Evolutionary conservation across 2,329 filamentous ascomycete species (phyloP), one percentile per base, ranked within the genome.

Genomic region (Talaromyces marneffei): DNA sequence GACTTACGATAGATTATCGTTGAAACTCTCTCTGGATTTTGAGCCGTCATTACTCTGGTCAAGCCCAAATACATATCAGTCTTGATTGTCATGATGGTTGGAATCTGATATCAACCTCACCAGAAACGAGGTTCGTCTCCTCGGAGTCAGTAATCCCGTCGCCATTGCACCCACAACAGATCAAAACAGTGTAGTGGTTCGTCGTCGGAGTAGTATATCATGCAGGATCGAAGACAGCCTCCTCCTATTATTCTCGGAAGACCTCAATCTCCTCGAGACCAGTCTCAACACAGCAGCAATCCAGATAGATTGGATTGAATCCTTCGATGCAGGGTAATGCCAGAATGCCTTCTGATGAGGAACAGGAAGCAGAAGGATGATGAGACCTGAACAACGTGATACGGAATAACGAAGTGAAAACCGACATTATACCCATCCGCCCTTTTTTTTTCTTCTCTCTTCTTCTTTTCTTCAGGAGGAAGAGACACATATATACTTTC

Each of bases 131-230:
- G 25, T 40, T 18, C 35, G 48, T 52, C 40, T 57, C 14, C 31
- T 57, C 33, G 53, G 59, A 23, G 59, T 61, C 25, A 61, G 42
- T 40, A 48, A 52, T 7, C 59, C 53, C 23, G 31, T 44, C 14
- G 46, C 18, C 46, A 42, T 59, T n/a, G n/a, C 9, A 42, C 27
- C 10, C 4, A 18, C 16, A 18, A 3, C 8, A 31, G 14, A 35
- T 48, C 23, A 58, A n/a, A 27, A 39, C 5, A 39, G 8, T 7
- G 53, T 33, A 27, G 27, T 42, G 3, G 1, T 42, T 23, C 37
- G 8, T 31, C n/a, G n/a, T 7, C 29, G 5, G 10, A 35, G 27
- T 16, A 31, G 2, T 52, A 35, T 52, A 23, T 8, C n/a, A 10
- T 10, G 29, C 8, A 35, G 1, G 1, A 33, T 20, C 7, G 12